Conservation (phyloP, 805 yeast species). For the Naumovozyma dairenensis region DNA sequence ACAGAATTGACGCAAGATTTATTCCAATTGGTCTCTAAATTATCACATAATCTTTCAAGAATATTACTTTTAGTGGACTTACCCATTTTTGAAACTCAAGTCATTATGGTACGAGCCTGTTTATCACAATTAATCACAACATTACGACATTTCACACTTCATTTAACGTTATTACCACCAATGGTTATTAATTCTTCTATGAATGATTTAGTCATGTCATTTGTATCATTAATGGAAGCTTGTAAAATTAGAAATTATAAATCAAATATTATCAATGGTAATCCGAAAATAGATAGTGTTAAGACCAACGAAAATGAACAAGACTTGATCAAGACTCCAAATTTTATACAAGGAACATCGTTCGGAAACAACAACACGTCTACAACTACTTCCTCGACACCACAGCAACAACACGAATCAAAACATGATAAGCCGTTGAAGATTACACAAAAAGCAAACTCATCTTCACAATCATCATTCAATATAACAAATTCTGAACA, state of each 20-base stretch:
- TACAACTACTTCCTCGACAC: too few species aligned
- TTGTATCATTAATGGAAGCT: constrained; percentile 46
- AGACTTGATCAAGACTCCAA: too few species aligned
- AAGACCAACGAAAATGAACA: too few species aligned
- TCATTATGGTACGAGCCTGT: constrained; percentile 44
- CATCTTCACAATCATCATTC: too few species aligned
- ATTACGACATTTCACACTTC: constrained; percentile 60
- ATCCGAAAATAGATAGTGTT: too few species aligned
- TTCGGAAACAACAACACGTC: too few species aligned
- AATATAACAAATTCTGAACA: too few species aligned
- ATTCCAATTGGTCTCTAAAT: constrained; percentile 14
- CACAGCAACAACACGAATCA: too few species aligned
- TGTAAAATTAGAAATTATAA: background rate
- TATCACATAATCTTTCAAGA: constrained; percentile 11
- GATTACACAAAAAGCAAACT: constrained; percentile 45
- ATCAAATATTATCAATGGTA: too few species aligned
- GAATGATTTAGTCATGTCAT: constrained; percentile 56
- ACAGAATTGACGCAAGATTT: constrained; percentile 41
- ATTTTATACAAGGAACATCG: too few species aligned
- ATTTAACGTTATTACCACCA: constrained; percentile 55
- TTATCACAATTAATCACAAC: constrained; percentile 67
- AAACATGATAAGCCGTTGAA: constrained; percentile 65
- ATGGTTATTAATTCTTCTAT: constrained; percentile 64
- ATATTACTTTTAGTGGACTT: constrained; percentile 11
- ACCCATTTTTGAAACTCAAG: constrained; percentile 31